Percentiles rank a stretch among this genome's conserved stretches.
These are phyloP conservation scores for Solanum dulcamara DNA, from an alignment of 257 asterid genomes.

Conservation along the genomic window DNA sequence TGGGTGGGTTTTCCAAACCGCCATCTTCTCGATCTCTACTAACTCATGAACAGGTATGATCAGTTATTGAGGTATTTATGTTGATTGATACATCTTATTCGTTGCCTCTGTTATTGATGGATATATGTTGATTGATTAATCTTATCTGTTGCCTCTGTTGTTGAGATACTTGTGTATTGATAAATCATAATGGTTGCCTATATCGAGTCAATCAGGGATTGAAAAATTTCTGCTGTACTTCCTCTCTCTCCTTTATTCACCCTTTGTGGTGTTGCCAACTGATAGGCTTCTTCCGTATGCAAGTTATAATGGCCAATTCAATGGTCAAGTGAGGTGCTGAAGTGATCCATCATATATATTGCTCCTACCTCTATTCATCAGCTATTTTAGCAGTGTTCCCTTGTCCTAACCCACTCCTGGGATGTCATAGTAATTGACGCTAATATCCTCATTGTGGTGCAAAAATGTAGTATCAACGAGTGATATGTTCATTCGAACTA, in stretches of 20 bases:
- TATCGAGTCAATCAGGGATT: neutral
- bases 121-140: neutral
- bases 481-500: neutral
- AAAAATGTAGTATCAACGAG: neutral
- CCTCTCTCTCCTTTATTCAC: neutral
- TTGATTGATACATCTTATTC: neutral
- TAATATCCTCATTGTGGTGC: neutral
- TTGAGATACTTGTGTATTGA: neutral
- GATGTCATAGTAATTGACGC: neutral
- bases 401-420: neutral
- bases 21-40: slow-evolving; percentile 45
- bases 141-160: neutral
- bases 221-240: neutral
- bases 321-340: neutral
- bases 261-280: neutral
- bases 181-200: neutral
- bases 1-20: slow-evolving; percentile 43
- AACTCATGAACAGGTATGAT: slow-evolving; percentile 34
- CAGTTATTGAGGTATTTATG: neutral
- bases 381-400: neutral
- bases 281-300: neutral
- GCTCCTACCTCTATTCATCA: neutral
- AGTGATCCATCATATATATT: neutral
- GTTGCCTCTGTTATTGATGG: neutral
- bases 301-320: neutral